Base-by-base conservation (phyloP, 164 flowering plant genomes). In the Annona cherimola region DNA sequence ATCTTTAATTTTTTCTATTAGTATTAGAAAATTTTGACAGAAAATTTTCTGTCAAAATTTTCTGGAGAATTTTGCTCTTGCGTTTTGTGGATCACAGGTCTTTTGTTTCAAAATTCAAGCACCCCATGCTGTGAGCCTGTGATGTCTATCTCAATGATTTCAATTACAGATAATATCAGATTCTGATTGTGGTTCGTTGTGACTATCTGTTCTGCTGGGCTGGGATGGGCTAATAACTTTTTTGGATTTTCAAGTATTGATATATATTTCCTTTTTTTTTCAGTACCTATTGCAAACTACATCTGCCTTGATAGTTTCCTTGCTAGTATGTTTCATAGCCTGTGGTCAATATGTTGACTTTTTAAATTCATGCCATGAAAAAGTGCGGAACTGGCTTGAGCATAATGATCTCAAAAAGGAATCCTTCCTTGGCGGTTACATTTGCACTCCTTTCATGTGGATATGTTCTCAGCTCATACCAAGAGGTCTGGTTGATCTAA, bases 351-450 rank as follows among this genome's bases (percentile, higher is more conserved):
- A 59, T 76, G 74, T 42, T 79, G 70, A 71, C 63, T 74, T 35
- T 42, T 76, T 59, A 66, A 68, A 45, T 63, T 67, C 68, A 12
- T 86, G 71, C 79, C 45, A 57, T 84, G 35, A 80, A 87, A 26
- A 77, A 96, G 99, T 81, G 90, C 74, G 99, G 99, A 78, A 96
- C 99, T 77, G 94, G 98, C 41, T 74, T 96, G 66, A 91, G 99
- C 74, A 90, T 96, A 79, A 77, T 91, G 87, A 83, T 96, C 40
- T 87, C 97, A 14, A 91, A 86, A 81, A 80, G 86, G 77, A 96
- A 93, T 81, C 99, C 99, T 72, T 89, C 92, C 50, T 80, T 96
- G 85, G 82, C 89, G 68, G 73, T 83, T 14, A 91, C 99, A 75
- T 96, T 96, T 81, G 81, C 89, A 42, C 77, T 96, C 69, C 96